phyloP scores from a whole-genome alignment of 2,329 filamentous ascomycete genomes.

The Diplodia seriata region DNA sequence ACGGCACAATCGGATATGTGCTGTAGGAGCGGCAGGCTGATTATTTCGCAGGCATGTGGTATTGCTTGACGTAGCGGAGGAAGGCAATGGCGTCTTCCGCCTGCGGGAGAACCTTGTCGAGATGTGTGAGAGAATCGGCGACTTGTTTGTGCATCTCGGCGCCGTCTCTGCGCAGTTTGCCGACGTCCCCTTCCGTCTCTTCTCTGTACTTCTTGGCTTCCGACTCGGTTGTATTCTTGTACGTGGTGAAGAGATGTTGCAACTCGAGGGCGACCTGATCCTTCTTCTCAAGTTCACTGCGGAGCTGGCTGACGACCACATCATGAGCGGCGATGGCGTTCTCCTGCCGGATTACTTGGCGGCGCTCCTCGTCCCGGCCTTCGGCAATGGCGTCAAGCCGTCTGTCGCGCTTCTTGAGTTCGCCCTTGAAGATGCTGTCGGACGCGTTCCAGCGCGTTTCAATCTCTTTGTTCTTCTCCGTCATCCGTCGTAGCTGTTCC shows the following conservation, averaged over 20 bases:
- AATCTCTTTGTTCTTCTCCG: constrained; percentile 29
- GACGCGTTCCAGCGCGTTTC: constrained; percentile 28
- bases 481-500: constrained; percentile 20
- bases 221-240: constrained; percentile 15
- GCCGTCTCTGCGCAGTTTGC: constrained; percentile 12
- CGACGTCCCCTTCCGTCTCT: constrained; percentile 22
- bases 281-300: constrained; percentile 28
- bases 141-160: constrained; percentile 16
- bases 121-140: constrained; percentile 8
- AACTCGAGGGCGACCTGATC: constrained; percentile 12
- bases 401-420: constrained; percentile 26
- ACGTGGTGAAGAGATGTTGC: constrained; percentile 10
- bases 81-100: constrained; percentile 30
- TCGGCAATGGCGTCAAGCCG: constrained; percentile 12
- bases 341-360: constrained; percentile 9
- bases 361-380: constrained; percentile 13
- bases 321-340: constrained; percentile 26
- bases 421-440: constrained; percentile 21
- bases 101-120: constrained; percentile 26
- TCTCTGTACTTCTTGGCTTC: constrained; percentile 21
- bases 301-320: constrained; percentile 28
- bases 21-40: neutral
- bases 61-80: constrained; percentile 30
- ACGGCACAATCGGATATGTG: neutral
- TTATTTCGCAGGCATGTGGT: constrained; percentile 26